Evolutionary conservation across 345 rosid species (phyloP).

Genomic region (Anacardium occidentale): DNA sequence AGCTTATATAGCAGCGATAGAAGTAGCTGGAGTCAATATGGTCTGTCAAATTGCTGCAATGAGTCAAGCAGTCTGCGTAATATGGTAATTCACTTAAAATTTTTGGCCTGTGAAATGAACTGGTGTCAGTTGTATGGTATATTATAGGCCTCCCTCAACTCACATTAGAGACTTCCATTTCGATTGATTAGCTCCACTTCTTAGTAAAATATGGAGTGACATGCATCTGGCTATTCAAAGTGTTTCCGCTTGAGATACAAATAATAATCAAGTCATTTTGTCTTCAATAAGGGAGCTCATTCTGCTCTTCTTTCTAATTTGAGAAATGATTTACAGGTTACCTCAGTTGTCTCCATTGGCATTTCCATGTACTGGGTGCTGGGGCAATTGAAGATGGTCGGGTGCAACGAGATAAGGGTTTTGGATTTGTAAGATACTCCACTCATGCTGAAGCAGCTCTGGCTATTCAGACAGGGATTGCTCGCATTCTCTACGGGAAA

Average conservation of each 20-base stretch:
- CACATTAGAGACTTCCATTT: neutral
- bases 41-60: neutral
- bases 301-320: neutral
- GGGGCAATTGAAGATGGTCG: slow-evolving; percentile 94
- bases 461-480: slow-evolving; percentile 88
- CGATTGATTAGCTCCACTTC: neutral
- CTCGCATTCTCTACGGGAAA: slow-evolving; percentile 65
- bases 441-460: slow-evolving; percentile 78
- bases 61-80: neutral
- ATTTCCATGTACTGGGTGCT: slow-evolving; percentile 68
- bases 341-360: slow-evolving; percentile 70
- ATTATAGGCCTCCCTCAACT: neutral
- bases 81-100: too few species aligned
- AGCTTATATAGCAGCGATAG: neutral
- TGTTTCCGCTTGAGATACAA: neutral
- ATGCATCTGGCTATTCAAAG: neutral
- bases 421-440: slow-evolving; percentile 85
- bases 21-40: slow-evolving; percentile 2
- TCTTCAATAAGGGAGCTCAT: neutral
- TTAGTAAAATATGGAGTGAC: neutral
- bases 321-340: slow-evolving; percentile 45
- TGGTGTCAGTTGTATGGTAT: neutral
- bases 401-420: slow-evolving; percentile 88
- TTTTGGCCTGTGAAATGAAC: neutral
- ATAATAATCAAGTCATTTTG: slow-evolving; percentile 1